Conservation (phyloP, 345 rosid species). For the Eucalyptus tenuipes region DNA sequence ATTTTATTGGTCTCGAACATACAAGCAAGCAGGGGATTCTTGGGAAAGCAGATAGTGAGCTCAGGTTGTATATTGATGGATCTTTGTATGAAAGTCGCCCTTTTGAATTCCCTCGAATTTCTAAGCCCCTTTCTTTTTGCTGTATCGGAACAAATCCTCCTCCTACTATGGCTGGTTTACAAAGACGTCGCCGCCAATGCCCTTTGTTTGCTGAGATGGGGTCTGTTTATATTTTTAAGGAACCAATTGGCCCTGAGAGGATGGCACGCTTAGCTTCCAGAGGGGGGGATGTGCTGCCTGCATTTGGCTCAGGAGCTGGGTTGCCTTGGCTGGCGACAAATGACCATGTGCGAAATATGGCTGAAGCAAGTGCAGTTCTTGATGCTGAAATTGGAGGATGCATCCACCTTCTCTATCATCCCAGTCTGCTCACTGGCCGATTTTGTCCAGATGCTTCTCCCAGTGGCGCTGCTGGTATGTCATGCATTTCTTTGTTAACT, state of each 20-base stretch:
- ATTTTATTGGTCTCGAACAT: slow-evolving; percentile 94
- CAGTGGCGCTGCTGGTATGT: slow-evolving; percentile 82
- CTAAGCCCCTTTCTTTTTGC: slow-evolving; percentile 94
- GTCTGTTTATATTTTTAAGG: slow-evolving; percentile 89
- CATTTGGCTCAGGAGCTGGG: slow-evolving; percentile 91
- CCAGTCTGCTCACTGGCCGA: slow-evolving; percentile 77
- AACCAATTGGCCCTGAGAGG: slow-evolving; percentile 88
- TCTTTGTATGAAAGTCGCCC: slow-evolving; percentile 86
- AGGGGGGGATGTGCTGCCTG: slow-evolving; percentile 91
- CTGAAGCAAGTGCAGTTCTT: slow-evolving; percentile 73
- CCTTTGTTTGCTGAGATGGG: slow-evolving; percentile 99
- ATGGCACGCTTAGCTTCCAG: slow-evolving; percentile 88
- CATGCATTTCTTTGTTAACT: not conserved
- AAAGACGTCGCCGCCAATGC: slow-evolving; percentile 97
- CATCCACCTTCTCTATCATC: slow-evolving; percentile 89
- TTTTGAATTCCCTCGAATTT: slow-evolving; percentile 90
- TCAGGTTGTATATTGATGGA: slow-evolving; percentile 89
- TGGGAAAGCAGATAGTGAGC: slow-evolving; percentile 93
- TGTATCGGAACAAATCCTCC: slow-evolving; percentile 99
- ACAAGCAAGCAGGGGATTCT: slow-evolving; percentile 67
- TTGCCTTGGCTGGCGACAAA: slow-evolving; percentile 91
- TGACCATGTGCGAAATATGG: slow-evolving; percentile 40
- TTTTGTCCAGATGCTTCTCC: slow-evolving; percentile 99
- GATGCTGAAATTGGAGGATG: slow-evolving; percentile 88
- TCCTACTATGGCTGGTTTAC: slow-evolving; percentile 97